Evolutionary conservation across 2,329 filamentous ascomycete genomes (phyloP).

Genomic region (Penicillium brasilianum): DNA sequence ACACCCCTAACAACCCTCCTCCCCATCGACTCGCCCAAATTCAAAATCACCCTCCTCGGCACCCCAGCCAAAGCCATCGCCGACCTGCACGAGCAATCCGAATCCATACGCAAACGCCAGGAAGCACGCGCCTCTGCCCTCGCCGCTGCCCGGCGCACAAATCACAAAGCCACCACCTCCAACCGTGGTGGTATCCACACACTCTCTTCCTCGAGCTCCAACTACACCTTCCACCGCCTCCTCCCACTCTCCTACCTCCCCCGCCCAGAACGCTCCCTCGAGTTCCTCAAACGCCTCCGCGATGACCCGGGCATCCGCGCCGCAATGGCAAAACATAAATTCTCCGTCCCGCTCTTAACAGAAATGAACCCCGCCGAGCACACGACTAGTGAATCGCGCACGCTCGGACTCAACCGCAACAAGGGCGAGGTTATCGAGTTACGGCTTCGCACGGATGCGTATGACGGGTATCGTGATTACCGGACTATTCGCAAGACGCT

Average conservation of each 20-base stretch:
- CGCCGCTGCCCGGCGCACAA: constrained; percentile 26
- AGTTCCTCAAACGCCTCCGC: constrained; percentile 75
- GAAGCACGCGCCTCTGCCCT: constrained; percentile 37
- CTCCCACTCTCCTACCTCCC: constrained; percentile 79
- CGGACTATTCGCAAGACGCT: constrained; percentile 87
- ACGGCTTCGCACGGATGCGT: constrained; percentile 86
- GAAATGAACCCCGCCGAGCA: constrained; percentile 93
- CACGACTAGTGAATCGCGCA: constrained; percentile 80
- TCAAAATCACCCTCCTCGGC: constrained; percentile 55
- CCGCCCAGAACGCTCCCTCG: constrained; percentile 70
- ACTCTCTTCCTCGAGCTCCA: constrained; percentile 58
- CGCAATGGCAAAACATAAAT: constrained; percentile 82
- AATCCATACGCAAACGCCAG: constrained; percentile 34
- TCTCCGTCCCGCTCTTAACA: constrained; percentile 82
- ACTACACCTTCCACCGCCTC: constrained; percentile 81
- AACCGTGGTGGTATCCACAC: constrained; percentile 36
- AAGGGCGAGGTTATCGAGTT: constrained; percentile 88
- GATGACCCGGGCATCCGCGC: constrained; percentile 84
- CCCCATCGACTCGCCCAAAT: constrained; percentile 42
- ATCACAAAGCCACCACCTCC: constrained; percentile 12
- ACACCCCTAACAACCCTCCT: constrained; percentile 42
- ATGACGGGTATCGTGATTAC: constrained; percentile 93
- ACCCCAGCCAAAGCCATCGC: constrained; percentile 49
- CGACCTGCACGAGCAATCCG: constrained; percentile 46
- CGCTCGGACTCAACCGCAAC: constrained; percentile 86